phyloP scores from a whole-genome alignment of 1,284 basidiomycete species.

The Trametes hirsuta region DNA sequence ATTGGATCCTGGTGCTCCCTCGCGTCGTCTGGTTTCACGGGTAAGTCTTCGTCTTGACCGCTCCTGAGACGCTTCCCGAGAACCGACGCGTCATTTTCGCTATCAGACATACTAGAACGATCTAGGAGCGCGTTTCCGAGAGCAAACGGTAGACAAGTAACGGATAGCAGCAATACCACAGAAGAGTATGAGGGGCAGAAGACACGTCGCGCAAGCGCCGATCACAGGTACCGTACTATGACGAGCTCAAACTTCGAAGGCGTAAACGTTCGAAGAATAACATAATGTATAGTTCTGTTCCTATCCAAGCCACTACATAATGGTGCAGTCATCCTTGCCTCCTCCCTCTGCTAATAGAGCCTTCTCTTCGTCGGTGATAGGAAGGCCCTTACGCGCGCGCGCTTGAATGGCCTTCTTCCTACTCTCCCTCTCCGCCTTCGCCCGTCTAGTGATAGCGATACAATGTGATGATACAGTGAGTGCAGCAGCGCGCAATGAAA shows the following conservation, averaged over 20 bases:
- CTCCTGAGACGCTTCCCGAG: constrained; percentile 68
- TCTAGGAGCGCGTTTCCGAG: no score
- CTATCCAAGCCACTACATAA: constrained; percentile 51
- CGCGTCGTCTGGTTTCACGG: constrained; percentile 26
- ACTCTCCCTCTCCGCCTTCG: constrained; percentile 71
- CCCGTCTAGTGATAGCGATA: constrained; percentile 52
- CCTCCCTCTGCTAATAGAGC: constrained; percentile 55
- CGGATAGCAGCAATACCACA: no score
- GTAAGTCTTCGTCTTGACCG: constrained; percentile 33
- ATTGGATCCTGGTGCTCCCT: constrained; percentile 20
- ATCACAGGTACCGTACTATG: no score
- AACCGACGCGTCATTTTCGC: constrained; percentile 45
- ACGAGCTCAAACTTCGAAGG: no score
- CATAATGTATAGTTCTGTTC: not conserved
- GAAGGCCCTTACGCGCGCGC: constrained; percentile 69
- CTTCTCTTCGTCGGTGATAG: constrained; percentile 57
- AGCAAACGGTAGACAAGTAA: not conserved
- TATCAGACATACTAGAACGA: constrained; percentile 40
- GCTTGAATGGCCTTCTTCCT: constrained; percentile 65
- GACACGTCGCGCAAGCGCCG: no score
- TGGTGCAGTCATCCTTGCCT: constrained; percentile 51
- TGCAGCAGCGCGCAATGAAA: constrained; percentile 16
- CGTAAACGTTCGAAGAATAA: not conserved
- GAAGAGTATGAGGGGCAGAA: no score
- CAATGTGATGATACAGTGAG: constrained; percentile 13